Conservation (phyloP, 2,329 filamentous ascomycete genomes). For the Didymella segeticola region DNA sequence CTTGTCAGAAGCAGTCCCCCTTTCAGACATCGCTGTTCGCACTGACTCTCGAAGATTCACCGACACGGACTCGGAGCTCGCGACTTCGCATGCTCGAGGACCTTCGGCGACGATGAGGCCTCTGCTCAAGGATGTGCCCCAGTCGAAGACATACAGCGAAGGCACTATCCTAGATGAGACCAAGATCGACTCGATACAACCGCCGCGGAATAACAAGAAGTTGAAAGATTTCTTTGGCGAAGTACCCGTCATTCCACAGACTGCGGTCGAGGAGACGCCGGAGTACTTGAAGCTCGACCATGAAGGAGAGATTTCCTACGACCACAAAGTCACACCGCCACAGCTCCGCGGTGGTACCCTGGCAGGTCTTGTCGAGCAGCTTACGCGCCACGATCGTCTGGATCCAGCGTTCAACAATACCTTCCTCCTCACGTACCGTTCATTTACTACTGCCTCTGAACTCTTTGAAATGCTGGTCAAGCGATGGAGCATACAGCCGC, state of each 20-base stretch:
- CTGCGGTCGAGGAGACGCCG: constrained; percentile 75
- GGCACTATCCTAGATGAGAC: constrained; percentile 49
- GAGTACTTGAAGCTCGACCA: constrained; percentile 86
- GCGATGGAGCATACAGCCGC: constrained; percentile 90
- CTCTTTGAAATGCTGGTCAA: constrained; percentile 92
- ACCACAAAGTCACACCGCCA: constrained; percentile 77
- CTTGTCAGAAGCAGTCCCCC: constrained; percentile 78
- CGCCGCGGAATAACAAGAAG: constrained; percentile 55
- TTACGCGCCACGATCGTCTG: constrained; percentile 93
- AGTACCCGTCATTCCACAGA: constrained; percentile 55
- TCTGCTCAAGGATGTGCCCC: constrained; percentile 59
- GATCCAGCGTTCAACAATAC: constrained; percentile 97
- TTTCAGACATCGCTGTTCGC: constrained; percentile 38
- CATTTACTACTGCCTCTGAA: constrained; percentile 89
- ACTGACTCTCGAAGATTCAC: constrained; percentile 51
- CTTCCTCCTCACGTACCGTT: constrained; percentile 94
- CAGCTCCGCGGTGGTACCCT: constrained; percentile 89
- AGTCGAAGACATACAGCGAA: constrained; percentile 72
- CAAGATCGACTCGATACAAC: constrained; percentile 46
- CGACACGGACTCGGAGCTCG: constrained; percentile 51
- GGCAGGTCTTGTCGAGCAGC: constrained; percentile 87
- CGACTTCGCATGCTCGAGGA: constrained; percentile 37
- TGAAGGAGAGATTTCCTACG: constrained; percentile 88
- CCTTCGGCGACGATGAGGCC: constrained; percentile 49
- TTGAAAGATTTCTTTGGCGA: constrained; percentile 61